These are phyloP conservation scores for Scleroderma bovista DNA, from an alignment of 768 basidiomycete genomes.

Conservation along the genomic window DNA sequence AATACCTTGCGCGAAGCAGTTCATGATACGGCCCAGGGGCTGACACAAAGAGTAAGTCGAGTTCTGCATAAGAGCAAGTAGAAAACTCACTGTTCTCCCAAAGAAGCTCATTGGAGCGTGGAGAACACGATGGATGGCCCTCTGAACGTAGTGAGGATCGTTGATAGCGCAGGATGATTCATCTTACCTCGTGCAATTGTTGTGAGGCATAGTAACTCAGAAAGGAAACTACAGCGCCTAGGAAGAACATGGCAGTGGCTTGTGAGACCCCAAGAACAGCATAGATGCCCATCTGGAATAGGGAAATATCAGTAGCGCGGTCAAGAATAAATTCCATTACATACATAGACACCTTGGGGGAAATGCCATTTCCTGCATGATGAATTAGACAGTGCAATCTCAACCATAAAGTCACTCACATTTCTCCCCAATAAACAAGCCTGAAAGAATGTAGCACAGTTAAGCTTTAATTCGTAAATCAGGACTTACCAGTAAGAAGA, in stretches of 20 bases:
- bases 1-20: constrained; percentile 77
- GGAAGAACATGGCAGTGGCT: constrained; percentile 61
- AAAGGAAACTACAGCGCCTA: constrained; percentile 58
- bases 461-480: not conserved
- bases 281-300: constrained; percentile 71
- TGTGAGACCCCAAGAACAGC: constrained; percentile 67
- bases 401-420: constrained; percentile 29
- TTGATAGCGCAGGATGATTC: not conserved
- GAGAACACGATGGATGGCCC: constrained; percentile 64
- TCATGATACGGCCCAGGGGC: constrained; percentile 85
- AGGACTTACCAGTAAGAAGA: constrained; percentile 62
- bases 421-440: constrained; percentile 67
- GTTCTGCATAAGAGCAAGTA: not conserved
- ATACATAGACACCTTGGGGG: constrained; percentile 66
- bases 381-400: not conserved
- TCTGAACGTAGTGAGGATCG: constrained; percentile 27
- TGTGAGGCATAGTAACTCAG: constrained; percentile 78
- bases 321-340: constrained; percentile 34
- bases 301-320: not conserved
- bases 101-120: constrained; percentile 88
- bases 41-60: constrained; percentile 21
- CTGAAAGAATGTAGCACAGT: constrained; percentile 24
- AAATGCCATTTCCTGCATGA: constrained; percentile 41
- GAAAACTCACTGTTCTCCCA: constrained; percentile 62
- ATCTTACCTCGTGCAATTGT: constrained; percentile 50